Evolutionary conservation across 202 grass and related monocot genomes (phyloP), one percentile per base, ranked within the genome.

Genomic region (Thinopyrum obtusiflorum): DNA sequence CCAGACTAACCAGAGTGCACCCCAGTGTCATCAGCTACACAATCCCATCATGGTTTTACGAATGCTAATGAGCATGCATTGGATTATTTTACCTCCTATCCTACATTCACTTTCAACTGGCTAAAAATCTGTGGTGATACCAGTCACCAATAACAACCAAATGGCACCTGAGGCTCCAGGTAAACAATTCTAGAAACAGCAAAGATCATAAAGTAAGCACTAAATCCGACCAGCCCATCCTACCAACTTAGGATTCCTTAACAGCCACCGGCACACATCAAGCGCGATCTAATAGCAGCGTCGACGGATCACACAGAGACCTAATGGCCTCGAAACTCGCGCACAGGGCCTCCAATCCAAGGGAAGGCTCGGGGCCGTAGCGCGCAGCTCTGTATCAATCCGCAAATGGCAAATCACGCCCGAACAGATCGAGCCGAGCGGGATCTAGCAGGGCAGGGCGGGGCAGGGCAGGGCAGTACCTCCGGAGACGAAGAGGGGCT

Each of bases 401-500:
- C 13, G 27, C 1, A 5, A 72, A 77, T 24, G 62, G 14, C 11
- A 28, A 85, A 81, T 28, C 77, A 29, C 74, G 12, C 3, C 10
- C 20, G 14, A 18, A 32, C 17, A 15, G 46, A 27, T 51, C 63
- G 55, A 35, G n/a, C 2, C 9, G 10, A 63, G 83, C 32, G 61
- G 72, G 88, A 89, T 87, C 69, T 68, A 80, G 53, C 35, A 51
- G 47, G 65, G 47, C 20, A 32, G 42, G 46, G 7, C 46, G 4
- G 46, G 46, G 46, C 44, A 0, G 11, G 42, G 42, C 2, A 37
- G 60, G 66, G 6, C 4, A 21, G 27, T 83, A 98, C 96, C 96
- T 98, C 96, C 96, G 77, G 96, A 95, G 61, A 95, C 96, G 88
- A 98, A 98, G 80, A 98, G 93, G 2, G 96, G 96, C 88, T 98